Conservation (phyloP, 1,284 basidiomycete genomes). For the Gymnopus androsaceus region DNA sequence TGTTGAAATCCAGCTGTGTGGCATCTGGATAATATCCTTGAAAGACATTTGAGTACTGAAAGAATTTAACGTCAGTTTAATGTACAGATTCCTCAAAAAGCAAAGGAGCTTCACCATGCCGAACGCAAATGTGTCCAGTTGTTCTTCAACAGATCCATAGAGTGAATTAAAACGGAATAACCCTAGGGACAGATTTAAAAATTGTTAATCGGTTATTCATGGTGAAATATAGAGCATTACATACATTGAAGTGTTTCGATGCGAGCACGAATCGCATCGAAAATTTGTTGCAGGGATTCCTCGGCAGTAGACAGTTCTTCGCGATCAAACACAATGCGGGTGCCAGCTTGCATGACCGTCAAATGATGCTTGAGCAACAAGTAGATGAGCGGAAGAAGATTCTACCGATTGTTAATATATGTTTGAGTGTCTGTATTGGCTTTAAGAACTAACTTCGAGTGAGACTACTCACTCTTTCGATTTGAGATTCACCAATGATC, state of each 20-base stretch:
- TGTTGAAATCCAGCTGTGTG: background rate
- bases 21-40: background rate
- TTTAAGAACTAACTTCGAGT: no score
- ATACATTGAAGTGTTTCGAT: constrained; percentile 4
- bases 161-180: background rate
- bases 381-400: constrained; percentile 15
- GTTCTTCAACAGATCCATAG: background rate
- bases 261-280: constrained; percentile 5
- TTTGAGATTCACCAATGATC: constrained; percentile 12
- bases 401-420: background rate
- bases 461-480: constrained; percentile 11
- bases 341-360: background rate
- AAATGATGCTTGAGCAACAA: constrained; percentile 12
- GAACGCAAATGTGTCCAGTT: constrained; percentile 9
- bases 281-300: constrained; percentile 7
- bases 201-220: background rate
- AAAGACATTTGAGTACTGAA: background rate
- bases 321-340: constrained; percentile 3
- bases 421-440: background rate
- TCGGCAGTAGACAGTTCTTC: constrained; percentile 7
- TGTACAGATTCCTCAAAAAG: background rate
- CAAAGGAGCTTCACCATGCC: constrained; percentile 11
- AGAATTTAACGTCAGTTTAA: background rate
- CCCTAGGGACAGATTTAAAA: background rate
- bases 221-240: background rate